Conservation (phyloP, 257 asterid genomes). For the Nicotiana otophora region DNA sequence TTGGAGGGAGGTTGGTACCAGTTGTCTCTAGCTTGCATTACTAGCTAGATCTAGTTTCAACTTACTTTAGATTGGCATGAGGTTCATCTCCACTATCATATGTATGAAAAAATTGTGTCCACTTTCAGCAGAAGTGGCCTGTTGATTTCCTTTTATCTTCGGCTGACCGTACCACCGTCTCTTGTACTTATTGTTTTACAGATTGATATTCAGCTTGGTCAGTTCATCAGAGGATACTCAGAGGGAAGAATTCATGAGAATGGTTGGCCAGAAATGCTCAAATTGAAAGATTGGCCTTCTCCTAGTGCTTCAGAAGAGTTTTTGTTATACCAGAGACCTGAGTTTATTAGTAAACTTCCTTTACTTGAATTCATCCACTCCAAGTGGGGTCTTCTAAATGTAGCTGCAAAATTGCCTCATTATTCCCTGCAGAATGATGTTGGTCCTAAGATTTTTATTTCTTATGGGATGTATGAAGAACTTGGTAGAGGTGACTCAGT, state of each 20-base stretch:
- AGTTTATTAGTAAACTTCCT: slow-evolving; percentile 81
- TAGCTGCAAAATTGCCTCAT: slow-evolving; percentile 97
- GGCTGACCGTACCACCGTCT: slow-evolving; percentile 16
- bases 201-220: slow-evolving; percentile 70
- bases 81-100: slow-evolving; percentile 10
- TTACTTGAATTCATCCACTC: slow-evolving; percentile 93
- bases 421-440: slow-evolving; percentile 97
- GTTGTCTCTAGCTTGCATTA: background rate
- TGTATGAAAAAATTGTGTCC: background rate
- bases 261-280: slow-evolving; percentile 63
- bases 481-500: slow-evolving; percentile 57
- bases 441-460: slow-evolving; percentile 82
- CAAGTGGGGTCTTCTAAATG: slow-evolving; percentile 97
- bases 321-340: slow-evolving; percentile 90
- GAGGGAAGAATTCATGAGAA: slow-evolving; percentile 72
- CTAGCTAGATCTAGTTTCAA: background rate
- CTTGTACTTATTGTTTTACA: slow-evolving; percentile 36
- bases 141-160: background rate
- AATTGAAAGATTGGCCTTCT: slow-evolving; percentile 98
- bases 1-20: slow-evolving; percentile 60
- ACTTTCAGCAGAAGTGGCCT: background rate
- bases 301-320: slow-evolving; percentile 93
- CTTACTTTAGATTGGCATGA: background rate
- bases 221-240: slow-evolving; percentile 80
- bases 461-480: slow-evolving; percentile 71